Conservation (phyloP, 2,329 filamentous ascomycete genomes). For the Nannizziopsis barbatae region DNA sequence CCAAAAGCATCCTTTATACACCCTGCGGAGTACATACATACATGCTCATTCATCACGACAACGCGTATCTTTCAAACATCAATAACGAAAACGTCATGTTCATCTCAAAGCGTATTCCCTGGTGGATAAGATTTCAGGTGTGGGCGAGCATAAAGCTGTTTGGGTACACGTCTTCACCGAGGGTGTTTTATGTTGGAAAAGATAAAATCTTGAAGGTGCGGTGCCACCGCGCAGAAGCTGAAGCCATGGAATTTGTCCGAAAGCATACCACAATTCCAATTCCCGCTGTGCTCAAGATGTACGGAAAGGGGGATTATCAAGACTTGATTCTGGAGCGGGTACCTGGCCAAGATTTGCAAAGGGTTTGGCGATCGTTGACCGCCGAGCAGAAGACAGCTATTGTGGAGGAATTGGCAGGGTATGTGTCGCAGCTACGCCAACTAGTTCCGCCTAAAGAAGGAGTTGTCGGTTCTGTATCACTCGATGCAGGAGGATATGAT, state of each 20-base stretch:
- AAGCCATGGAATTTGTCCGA: slow-evolving; percentile 7
- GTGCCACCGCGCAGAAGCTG: slow-evolving; percentile 2
- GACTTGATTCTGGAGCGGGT: slow-evolving; percentile 5
- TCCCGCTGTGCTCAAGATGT: slow-evolving; percentile 6
- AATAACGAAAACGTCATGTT: too few species aligned
- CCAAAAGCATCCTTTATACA: too few species aligned
- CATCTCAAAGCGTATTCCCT: not conserved
- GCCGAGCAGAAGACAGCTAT: slow-evolving; percentile 4
- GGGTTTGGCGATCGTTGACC: slow-evolving; percentile 5
- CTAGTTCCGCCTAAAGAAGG: slow-evolving; percentile 9
- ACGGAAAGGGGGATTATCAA: slow-evolving; percentile 1
- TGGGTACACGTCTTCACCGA: not conserved
- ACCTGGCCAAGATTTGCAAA: slow-evolving; percentile 1
- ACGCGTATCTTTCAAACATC: too few species aligned
- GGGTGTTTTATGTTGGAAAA: slow-evolving; percentile 3
- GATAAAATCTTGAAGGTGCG: slow-evolving; percentile 5
- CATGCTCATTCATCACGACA: too few species aligned
- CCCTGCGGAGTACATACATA: too few species aligned
- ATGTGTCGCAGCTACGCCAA: slow-evolving; percentile 6
- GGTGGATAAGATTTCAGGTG: not conserved
- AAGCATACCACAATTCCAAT: slow-evolving; percentile 9
- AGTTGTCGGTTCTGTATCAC: slow-evolving; percentile 4
- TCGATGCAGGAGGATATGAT: not conserved
- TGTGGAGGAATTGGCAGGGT: slow-evolving; percentile 7
- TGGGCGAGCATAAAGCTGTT: not conserved